A percentile compares a stretch with the other conserved stretches of the same genome.
Conservation (phyloP, 2,329 filamentous ascomycete species). For the Chrysoporthe deuterocubensis region DNA sequence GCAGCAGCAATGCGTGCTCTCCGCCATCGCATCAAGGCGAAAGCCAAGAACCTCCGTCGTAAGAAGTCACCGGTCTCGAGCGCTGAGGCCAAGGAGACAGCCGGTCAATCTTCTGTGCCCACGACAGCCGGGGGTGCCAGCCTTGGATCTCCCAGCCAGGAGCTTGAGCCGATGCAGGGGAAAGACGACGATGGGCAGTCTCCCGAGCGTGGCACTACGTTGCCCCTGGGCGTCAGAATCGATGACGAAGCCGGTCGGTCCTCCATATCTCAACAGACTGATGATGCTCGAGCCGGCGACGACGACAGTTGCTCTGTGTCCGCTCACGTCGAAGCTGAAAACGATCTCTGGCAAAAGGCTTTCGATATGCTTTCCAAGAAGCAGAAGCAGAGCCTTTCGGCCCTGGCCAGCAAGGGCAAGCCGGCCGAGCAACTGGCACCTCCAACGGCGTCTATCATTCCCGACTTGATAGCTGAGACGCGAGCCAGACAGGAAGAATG, state of each 20-base stretch:
- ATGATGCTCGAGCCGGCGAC: background rate
- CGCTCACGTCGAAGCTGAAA: background rate
- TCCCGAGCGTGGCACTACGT: background rate
- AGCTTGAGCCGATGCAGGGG: background rate
- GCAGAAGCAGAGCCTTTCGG: background rate
- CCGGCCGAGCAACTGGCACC: background rate
- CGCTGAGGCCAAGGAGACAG: background rate
- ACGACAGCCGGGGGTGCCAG: background rate
- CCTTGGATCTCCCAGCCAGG: background rate
- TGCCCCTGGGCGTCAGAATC: background rate
- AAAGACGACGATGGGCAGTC: background rate
- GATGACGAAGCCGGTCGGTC: background rate
- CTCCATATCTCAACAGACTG: background rate
- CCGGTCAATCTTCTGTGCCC: background rate
- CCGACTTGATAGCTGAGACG: conserved; percentile 2
- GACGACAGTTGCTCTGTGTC: background rate
- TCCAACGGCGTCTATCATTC: background rate
- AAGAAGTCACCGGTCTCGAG: background rate
- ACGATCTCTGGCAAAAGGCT: conserved; percentile 8
- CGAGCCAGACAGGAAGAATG: conserved; percentile 4
- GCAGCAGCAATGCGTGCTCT: background rate
- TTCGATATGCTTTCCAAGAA: background rate
- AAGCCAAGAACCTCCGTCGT: background rate
- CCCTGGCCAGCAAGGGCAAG: background rate
- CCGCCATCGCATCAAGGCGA: background rate